Evolutionary conservation across 345 rosid species (phyloP).

Genomic region (Psidium friedrichsthalianum): DNA sequence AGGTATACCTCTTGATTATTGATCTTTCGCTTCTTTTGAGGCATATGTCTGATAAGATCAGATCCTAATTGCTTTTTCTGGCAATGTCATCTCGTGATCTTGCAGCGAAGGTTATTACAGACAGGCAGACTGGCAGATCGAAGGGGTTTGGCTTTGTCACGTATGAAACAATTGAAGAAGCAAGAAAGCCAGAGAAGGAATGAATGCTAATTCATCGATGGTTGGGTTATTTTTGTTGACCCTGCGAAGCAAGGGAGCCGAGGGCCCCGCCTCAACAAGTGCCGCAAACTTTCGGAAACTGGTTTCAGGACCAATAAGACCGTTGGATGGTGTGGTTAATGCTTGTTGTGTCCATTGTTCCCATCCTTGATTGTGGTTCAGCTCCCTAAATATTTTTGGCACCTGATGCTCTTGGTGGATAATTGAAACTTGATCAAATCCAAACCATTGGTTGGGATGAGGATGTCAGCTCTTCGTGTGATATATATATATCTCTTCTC

Average conservation of each 20-base stretch:
- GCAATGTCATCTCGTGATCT: not conserved
- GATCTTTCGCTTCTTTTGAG: not conserved
- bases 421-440: not conserved
- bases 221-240: conserved; percentile 94
- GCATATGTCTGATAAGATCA: not conserved
- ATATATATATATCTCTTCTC: not conserved
- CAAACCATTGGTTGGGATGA: not conserved
- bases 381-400: not conserved
- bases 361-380: not conserved
- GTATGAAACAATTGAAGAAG: conserved; percentile 61
- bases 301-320: conserved; percentile 76
- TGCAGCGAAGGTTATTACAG: conserved; percentile 60
- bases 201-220: conserved; percentile 87
- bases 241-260: conserved; percentile 68
- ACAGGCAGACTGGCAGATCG: conserved; percentile 61
- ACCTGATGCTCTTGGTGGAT: not conserved
- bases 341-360: not conserved
- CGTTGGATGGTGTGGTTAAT: conserved; percentile 70
- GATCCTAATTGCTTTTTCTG: not conserved
- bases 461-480: not conserved
- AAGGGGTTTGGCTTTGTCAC: conserved; percentile 81
- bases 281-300: conserved; percentile 21
- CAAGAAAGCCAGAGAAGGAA: conserved; percentile 69
- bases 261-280: conserved; percentile 29
- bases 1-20: conserved; percentile 16